phyloP scores from a whole-genome alignment of 495 filamentous ascomycete species.

The Aspergillus sclerotiicarbonarius region DNA sequence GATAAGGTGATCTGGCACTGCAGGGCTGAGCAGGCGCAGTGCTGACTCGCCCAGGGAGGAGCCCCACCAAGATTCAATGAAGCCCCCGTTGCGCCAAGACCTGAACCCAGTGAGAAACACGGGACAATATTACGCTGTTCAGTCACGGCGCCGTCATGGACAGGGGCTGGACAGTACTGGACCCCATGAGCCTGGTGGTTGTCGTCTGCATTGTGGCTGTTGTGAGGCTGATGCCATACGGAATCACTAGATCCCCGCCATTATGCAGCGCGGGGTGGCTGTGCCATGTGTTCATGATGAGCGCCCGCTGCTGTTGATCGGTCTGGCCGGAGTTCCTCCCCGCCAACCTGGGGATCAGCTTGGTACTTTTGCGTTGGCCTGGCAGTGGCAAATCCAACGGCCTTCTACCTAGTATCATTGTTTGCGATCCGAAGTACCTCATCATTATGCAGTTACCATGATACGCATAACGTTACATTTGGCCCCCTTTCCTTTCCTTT shows the following conservation, averaged over 20 bases:
- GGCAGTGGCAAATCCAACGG: neutral
- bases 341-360: neutral
- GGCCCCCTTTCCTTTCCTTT: too few relatives aligned
- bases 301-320: neutral
- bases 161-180: neutral
- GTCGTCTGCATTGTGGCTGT: neutral
- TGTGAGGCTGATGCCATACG: neutral
- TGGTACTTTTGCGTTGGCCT: too few relatives aligned
- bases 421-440: neutral
- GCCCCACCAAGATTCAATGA: slow-evolving; percentile 3
- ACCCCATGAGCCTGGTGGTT: neutral
- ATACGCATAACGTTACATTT: too few relatives aligned
- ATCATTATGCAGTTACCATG: too few relatives aligned
- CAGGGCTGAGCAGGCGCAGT: slow-evolving; percentile 17
- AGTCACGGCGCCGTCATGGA: neutral
- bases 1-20: slow-evolving; percentile 17
- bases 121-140: neutral
- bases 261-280: slow-evolving; percentile 2
- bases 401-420: neutral
- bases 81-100: neutral
- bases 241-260: neutral
- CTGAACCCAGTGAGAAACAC: slow-evolving; percentile 3
- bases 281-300: slow-evolving; percentile 4
- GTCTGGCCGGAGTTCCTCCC: neutral
- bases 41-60: slow-evolving; percentile 1